phyloP scores from a whole-genome alignment of 208 protist species.

The Phytomonas serpens region DNA sequence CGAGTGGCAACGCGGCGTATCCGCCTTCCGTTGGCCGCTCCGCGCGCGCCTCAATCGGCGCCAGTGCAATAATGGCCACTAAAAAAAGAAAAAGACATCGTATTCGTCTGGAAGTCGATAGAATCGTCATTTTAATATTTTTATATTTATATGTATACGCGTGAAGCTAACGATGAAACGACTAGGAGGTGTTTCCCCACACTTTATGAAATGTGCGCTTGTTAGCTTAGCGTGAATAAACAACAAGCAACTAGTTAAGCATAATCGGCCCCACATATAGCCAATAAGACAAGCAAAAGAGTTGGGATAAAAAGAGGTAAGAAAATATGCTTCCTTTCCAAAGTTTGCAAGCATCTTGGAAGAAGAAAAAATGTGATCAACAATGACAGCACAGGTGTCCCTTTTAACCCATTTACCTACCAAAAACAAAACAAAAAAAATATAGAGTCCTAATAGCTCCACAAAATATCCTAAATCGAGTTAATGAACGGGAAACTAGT shows the following conservation, averaged over 20 bases:
- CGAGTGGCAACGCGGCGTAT: slow-evolving; percentile 39
- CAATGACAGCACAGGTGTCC: neutral
- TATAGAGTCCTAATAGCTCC: neutral
- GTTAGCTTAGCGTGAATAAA: neutral
- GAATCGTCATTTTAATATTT: slow-evolving; percentile 7
- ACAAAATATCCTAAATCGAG: neutral
- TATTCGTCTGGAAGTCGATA: neutral
- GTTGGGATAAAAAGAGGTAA: slow-evolving; percentile 4
- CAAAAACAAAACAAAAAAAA: neutral
- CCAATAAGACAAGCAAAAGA: neutral
- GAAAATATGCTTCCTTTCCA: slow-evolving; percentile 1
- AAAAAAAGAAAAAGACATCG: slow-evolving; percentile 15
- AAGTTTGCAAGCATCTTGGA: neutral
- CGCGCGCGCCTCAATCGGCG: slow-evolving; percentile 5
- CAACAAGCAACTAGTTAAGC: neutral
- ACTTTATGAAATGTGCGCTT: slow-evolving; percentile 2
- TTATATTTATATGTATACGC: neutral
- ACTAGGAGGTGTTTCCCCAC: neutral
- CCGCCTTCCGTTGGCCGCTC: slow-evolving; percentile 11
- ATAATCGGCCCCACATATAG: slow-evolving; percentile 1
- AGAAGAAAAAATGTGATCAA: neutral
- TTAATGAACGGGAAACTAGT: slow-evolving; percentile 8
- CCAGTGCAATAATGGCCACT: neutral
- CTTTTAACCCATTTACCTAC: neutral
- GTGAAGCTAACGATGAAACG: neutral